Percentiles rank a stretch among this genome's conserved stretches.
These are phyloP conservation scores for Sporothrix globosa DNA, from an alignment of 2,329 filamentous ascomycete genomes.

Conservation along the genomic window DNA sequence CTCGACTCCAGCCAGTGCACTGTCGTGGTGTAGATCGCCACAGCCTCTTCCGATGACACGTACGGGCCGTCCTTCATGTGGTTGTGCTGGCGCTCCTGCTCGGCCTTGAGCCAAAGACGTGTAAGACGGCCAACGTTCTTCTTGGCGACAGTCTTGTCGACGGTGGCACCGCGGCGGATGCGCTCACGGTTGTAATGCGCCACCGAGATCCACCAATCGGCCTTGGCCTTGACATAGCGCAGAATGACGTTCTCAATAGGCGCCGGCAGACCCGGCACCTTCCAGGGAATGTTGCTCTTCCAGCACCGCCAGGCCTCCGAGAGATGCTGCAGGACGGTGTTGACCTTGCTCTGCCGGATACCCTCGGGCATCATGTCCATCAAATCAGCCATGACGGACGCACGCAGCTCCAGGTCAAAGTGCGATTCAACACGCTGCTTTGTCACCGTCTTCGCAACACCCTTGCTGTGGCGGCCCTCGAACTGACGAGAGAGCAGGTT, in stretches of 20 bases:
- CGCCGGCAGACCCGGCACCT: conserved; percentile 92
- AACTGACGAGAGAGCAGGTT: conserved; percentile 97
- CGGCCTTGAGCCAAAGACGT: conserved; percentile 93
- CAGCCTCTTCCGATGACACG: conserved; percentile 95
- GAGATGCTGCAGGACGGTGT: conserved; percentile 93
- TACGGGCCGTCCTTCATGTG: conserved; percentile 99
- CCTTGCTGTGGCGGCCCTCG: conserved; percentile 97
- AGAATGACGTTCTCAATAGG: conserved; percentile 99
- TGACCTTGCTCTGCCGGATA: conserved; percentile 99
- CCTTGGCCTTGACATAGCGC: conserved; percentile 98
- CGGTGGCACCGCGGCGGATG: conserved; percentile 92
- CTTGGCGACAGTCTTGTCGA: conserved; percentile 99
- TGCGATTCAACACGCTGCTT: conserved; percentile 99
- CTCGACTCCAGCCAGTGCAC: conserved; percentile 98
- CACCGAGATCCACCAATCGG: conserved; percentile 99
- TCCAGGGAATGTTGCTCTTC: conserved; percentile 99
- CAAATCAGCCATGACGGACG: conserved; percentile 97
- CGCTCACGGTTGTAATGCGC: conserved; percentile 98
- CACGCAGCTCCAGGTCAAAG: conserved; percentile 94
- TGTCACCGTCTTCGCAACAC: conserved; percentile 97
- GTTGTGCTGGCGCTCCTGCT: conserved; percentile 98
- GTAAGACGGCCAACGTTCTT: conserved; percentile 97
- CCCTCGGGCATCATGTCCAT: conserved; percentile 99
- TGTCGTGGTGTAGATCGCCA: conserved; percentile 97
- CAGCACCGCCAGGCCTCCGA: conserved; percentile 99